Evolutionary conservation across 176 grass and related monocot species (phyloP).

Genomic region (Carex myosuroides): DNA sequence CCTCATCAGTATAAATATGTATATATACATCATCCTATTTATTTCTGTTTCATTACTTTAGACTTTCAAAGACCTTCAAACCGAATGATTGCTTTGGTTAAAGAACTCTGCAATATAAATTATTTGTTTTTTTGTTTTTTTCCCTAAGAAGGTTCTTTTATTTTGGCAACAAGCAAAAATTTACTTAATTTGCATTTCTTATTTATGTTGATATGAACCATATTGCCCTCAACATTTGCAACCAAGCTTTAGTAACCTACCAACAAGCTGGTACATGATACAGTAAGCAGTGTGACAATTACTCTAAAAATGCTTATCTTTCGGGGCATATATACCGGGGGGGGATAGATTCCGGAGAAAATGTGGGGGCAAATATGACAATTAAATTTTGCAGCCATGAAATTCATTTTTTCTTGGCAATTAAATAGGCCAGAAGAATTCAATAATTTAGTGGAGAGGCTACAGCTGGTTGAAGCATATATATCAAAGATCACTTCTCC

Average conservation of each 20-base stretch:
- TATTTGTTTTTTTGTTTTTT: not conserved
- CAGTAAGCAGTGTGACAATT: not conserved
- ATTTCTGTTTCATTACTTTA: slow-evolving; percentile 16
- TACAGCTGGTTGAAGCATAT: slow-evolving; percentile 47
- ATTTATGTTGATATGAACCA: not conserved
- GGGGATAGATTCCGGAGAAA: not conserved
- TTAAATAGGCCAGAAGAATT: slow-evolving; percentile 56
- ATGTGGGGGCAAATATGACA: not conserved
- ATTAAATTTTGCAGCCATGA: slow-evolving; percentile 14
- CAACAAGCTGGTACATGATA: slow-evolving; percentile 6
- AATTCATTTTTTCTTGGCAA: slow-evolving; percentile 19
- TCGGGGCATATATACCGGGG: not conserved
- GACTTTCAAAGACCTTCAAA: slow-evolving; percentile 3
- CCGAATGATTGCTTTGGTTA: not conserved
- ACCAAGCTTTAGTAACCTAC: not conserved
- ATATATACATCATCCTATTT: slow-evolving; percentile 23
- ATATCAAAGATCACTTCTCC: slow-evolving; percentile 36
- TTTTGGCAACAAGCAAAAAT: not conserved
- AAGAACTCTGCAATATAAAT: not conserved
- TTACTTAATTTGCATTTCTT: not conserved
- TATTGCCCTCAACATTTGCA: not conserved
- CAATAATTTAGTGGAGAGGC: slow-evolving; percentile 56
- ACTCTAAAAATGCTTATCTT: not conserved
- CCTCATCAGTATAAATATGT: slow-evolving; percentile 67
- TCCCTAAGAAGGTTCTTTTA: not conserved